Evolutionary conservation across 164 flowering plant genomes (phyloP).

Genomic region (Pachysandra terminalis): DNA sequence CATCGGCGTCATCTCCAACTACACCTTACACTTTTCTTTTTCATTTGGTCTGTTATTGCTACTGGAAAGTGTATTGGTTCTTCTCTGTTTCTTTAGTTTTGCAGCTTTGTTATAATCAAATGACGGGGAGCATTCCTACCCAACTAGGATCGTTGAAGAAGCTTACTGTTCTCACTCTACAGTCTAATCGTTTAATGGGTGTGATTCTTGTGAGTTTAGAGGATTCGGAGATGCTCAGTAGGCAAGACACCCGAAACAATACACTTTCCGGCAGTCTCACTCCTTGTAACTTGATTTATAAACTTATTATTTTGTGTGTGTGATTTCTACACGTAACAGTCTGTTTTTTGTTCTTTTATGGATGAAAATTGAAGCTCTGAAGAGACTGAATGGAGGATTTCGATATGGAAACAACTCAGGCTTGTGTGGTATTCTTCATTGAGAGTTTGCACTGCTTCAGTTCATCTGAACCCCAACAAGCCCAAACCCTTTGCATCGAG

Average conservation of each 20-base stretch:
- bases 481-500: conserved; percentile 37
- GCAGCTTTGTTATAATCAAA: conserved; percentile 60
- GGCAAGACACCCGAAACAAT: conserved; percentile 51
- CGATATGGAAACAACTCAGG: conserved; percentile 34
- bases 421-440: conserved; percentile 42
- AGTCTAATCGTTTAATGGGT: conserved; percentile 51
- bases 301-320: neutral
- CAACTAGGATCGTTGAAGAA: conserved; percentile 46
- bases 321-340: neutral
- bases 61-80: no score
- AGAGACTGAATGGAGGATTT: conserved; percentile 39
- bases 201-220: conserved; percentile 65
- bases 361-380: conserved; percentile 36
- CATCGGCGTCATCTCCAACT: no score
- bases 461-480: conserved; percentile 13
- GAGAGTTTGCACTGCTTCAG: conserved; percentile 35
- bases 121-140: conserved; percentile 59
- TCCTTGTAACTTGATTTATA: conserved; percentile 29
- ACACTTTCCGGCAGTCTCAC: conserved; percentile 62
- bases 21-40: no score
- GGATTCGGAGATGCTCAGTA: conserved; percentile 26
- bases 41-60: no score
- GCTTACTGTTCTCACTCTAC: conserved; percentile 53
- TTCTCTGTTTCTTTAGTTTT: conserved; percentile 31
- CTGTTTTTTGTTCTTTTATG: neutral